A percentile compares a stretch with the other conserved stretches of the same genome.
These are phyloP conservation scores for Penicillium soppii DNA, from an alignment of 495 filamentous ascomycete species.

Conservation along the genomic window DNA sequence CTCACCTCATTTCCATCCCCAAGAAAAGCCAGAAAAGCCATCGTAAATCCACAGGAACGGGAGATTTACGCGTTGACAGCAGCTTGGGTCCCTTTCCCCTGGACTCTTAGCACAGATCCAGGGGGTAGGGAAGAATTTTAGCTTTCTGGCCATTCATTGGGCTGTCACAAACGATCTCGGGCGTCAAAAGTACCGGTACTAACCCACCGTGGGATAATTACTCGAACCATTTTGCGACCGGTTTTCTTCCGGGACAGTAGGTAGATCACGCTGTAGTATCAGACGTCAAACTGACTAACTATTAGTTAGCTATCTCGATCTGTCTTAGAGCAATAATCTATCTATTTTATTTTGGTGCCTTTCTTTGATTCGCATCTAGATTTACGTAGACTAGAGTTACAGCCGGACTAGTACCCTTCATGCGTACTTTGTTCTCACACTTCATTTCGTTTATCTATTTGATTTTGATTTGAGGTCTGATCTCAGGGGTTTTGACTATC, in stretches of 20 bases:
- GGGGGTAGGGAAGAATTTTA: background rate
- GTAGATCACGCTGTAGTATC: slow-evolving; percentile 3
- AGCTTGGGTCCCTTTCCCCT: slow-evolving; percentile 24
- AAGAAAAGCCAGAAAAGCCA: slow-evolving; percentile 7
- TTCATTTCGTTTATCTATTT: background rate
- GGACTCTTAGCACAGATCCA: slow-evolving; percentile 14
- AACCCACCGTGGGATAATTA: slow-evolving; percentile 12
- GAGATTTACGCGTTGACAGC: slow-evolving; percentile 27
- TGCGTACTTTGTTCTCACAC: slow-evolving; percentile 8
- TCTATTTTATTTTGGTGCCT: background rate
- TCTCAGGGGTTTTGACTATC: slow-evolving; percentile 20
- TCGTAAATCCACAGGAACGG: slow-evolving; percentile 15
- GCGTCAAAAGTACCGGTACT: slow-evolving; percentile 22
- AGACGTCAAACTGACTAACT: slow-evolving; percentile 1
- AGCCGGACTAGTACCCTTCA: background rate
- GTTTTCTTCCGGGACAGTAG: background rate
- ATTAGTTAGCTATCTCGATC: slow-evolving; percentile 25
- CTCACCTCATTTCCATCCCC: background rate
- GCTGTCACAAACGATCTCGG: slow-evolving; percentile 8
- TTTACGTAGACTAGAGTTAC: background rate
- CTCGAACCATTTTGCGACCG: slow-evolving; percentile 16
- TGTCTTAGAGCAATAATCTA: slow-evolving; percentile 11
- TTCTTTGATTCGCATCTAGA: background rate
- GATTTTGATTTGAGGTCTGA: slow-evolving; percentile 20
- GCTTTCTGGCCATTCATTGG: slow-evolving; percentile 1